Evolutionary conservation across 495 filamentous ascomycete genomes (phyloP), one percentile per base, ranked within the genome.

Genomic region (Trypethelium eluteriae): DNA sequence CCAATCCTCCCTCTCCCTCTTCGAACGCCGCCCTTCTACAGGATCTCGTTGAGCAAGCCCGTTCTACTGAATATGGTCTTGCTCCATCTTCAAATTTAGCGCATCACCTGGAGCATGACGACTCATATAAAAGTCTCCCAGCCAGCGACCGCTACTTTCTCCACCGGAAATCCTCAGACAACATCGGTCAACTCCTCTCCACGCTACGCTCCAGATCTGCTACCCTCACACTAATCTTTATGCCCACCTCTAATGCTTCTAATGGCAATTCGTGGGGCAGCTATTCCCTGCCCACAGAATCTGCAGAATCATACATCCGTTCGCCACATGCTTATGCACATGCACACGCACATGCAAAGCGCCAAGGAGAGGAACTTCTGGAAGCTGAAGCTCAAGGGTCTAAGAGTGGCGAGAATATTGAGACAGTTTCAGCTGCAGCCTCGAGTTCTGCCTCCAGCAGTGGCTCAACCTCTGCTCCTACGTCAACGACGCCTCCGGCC

Each of bases 401-500:
- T 32, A 34, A 59, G 32, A 7, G 25, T 36, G 53, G 53, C 6
- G 53, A 36, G 53, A 59, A 59, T 6, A 35, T 59, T 59, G 53
- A 59, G 14, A 35, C 53, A 35, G 32, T 18, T 36, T 59, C 53
- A 35, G 53, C 4, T 36, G 34, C 41, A 3, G 35, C 47, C 25
- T 62, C 64, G 38, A 39, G 46, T n/a, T 47, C 67, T 16, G 38
- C 67, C 44, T 59, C 35, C 39, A 70, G 18, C 38, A 65, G 47
- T 65, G 62, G 47, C 39, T 74, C 64, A 66, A 70, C 44, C 64
- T 72, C 66, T 65, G 63, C 35, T 64, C 72, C n/a, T 66, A 74
- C 67, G 64, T 72, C 41, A 62, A 61, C 46, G 38, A 36, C 66
- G 64, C 57, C 75, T 74, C 79, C 70, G 39, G 53, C 46, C 14